These are phyloP conservation scores for Fusarium fracticaudum DNA, from an alignment of 2,329 filamentous ascomycete species.

Conservation along the genomic window DNA sequence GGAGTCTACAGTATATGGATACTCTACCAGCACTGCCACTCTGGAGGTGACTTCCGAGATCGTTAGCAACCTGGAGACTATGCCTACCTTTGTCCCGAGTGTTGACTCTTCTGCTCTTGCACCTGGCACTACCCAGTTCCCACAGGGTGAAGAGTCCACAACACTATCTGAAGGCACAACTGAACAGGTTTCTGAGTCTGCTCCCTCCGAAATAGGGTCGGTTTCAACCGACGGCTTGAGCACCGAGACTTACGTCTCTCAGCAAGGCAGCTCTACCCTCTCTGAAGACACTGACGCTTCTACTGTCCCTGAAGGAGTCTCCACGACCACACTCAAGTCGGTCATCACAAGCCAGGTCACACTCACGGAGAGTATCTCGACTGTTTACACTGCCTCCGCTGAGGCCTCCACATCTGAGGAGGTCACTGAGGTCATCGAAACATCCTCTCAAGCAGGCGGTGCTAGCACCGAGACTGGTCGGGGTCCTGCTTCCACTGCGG, in stretches of 20 bases:
- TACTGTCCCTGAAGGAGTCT: neutral
- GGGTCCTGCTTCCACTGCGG: neutral
- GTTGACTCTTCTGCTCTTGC: conserved; percentile 27
- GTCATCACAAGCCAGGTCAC: conserved; percentile 21
- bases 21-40: conserved; percentile 11
- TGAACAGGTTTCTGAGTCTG: neutral
- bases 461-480: conserved; percentile 10
- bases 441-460: neutral
- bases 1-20: conserved; percentile 19
- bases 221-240: neutral
- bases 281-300: neutral
- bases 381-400: neutral
- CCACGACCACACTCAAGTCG: conserved; percentile 13
- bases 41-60: neutral
- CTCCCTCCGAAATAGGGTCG: neutral
- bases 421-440: neutral
- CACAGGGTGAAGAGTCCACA: neutral
- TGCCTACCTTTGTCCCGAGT: conserved; percentile 30
- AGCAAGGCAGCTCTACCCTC: conserved; percentile 1
- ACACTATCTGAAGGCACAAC: neutral
- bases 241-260: conserved; percentile 1
- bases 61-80: conserved; percentile 33
- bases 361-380: conserved; percentile 1
- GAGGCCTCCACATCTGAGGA: neutral
- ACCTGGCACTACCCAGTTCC: conserved; percentile 2